Conservation (phyloP, 179 eudicot species). For the Spergularia azorica region DNA sequence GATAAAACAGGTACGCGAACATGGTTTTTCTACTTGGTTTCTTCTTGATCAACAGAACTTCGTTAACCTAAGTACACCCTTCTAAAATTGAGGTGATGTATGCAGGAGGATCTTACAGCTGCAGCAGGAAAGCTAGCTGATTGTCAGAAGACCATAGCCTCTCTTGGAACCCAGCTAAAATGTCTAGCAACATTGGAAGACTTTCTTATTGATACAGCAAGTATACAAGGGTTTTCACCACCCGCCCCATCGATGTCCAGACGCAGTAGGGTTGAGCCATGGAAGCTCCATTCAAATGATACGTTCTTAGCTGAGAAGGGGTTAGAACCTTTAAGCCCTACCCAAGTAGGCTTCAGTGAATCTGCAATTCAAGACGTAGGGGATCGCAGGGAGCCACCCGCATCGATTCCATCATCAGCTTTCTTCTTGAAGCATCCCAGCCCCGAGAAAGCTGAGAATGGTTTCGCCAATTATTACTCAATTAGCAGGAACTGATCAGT, state of each 20-base stretch:
- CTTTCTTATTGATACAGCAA: constrained; percentile 68
- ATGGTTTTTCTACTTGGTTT: neutral
- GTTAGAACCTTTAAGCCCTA: constrained; percentile 26
- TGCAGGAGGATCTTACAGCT: constrained; percentile 64
- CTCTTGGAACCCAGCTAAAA: constrained; percentile 71
- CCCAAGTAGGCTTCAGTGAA: constrained; percentile 32
- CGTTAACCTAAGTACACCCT: neutral
- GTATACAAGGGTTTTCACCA: constrained; percentile 51
- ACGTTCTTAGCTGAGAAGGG: constrained; percentile 34
- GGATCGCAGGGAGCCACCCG: constrained; percentile 22
- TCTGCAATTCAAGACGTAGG: constrained; percentile 29
- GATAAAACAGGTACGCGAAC: constrained; percentile 55
- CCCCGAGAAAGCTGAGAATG: constrained; percentile 42
- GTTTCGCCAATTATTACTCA: constrained; percentile 61
- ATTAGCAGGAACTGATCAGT: constrained; percentile 40
- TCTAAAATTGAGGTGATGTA: constrained; percentile 1
- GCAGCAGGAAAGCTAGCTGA: constrained; percentile 82
- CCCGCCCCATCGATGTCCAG: constrained; percentile 33
- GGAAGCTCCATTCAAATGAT: constrained; percentile 56
- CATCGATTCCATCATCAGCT: constrained; percentile 39
- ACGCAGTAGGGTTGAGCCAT: constrained; percentile 35
- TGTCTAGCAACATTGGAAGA: constrained; percentile 81
- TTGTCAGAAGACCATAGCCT: constrained; percentile 79
- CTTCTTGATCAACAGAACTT: neutral
- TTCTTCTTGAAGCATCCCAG: constrained; percentile 27